phyloP scores from a whole-genome alignment of 352 stramenopile species.

The Phytophthora fragariae region DNA sequence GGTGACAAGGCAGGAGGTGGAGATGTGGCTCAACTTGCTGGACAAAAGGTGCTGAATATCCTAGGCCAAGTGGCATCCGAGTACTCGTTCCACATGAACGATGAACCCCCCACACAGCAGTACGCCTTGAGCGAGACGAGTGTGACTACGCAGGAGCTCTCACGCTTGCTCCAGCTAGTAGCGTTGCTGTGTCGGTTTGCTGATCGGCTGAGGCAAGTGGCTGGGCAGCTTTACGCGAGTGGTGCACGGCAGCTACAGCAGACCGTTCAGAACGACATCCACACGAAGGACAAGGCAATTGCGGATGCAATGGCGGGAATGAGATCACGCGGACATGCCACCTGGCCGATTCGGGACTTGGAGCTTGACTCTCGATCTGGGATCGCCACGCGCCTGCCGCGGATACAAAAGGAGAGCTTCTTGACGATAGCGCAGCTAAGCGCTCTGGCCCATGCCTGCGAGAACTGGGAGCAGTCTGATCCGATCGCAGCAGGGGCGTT shows the following conservation, averaged over 20 bases:
- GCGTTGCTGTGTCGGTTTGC: constrained; percentile 48
- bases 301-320: constrained; percentile 34
- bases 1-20: constrained; percentile 21
- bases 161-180: constrained; percentile 38
- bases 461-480: constrained; percentile 28
- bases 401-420: constrained; percentile 32
- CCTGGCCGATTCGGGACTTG: constrained; percentile 31
- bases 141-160: constrained; percentile 37
- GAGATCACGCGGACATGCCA: constrained; percentile 5
- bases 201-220: constrained; percentile 35
- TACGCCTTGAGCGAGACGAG: constrained; percentile 40
- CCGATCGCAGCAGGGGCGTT: constrained; percentile 10
- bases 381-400: constrained; percentile 17
- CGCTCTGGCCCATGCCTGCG: constrained; percentile 21
- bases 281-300: constrained; percentile 47
- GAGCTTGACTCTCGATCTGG: constrained; percentile 5
- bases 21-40: constrained; percentile 30
- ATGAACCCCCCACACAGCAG: constrained; percentile 18
- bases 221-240: constrained; percentile 32
- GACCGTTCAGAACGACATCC: constrained; percentile 39
- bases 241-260: constrained; percentile 35
- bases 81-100: constrained; percentile 41
- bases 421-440: constrained; percentile 35
- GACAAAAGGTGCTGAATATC: constrained; percentile 48
- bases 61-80: constrained; percentile 44